Evolutionary conservation across 306 rosid genomes (phyloP).

Genomic region (Fagus sylvatica): DNA sequence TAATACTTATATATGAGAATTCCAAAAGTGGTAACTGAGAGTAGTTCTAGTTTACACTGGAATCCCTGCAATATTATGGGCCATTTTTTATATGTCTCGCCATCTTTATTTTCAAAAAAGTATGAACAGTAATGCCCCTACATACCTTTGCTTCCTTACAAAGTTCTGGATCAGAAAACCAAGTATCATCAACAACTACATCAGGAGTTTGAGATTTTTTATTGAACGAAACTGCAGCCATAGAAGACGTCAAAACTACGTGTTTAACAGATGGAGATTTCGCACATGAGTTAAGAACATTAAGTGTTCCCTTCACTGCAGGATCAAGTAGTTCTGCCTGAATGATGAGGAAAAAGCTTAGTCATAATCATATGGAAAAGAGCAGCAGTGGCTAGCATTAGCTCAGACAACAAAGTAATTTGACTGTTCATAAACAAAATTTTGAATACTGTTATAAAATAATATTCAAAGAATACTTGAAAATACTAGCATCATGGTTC

Average conservation of each 20-base stretch:
- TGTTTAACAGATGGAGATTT: slow-evolving; percentile 45
- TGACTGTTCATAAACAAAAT: neutral
- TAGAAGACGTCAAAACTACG: slow-evolving; percentile 54
- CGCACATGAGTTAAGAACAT: slow-evolving; percentile 44
- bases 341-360: slow-evolving; percentile 1
- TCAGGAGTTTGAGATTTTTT: slow-evolving; percentile 43
- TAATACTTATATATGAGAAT: neutral
- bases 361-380: no score
- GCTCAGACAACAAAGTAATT: neutral
- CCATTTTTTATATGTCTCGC: neutral
- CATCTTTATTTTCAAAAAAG: neutral
- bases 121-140: neutral
- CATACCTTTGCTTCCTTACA: slow-evolving; percentile 45
- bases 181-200: slow-evolving; percentile 49
- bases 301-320: slow-evolving; percentile 62
- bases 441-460: neutral
- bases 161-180: slow-evolving; percentile 45
- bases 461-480: neutral
- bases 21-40: neutral
- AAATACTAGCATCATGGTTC: neutral
- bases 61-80: neutral
- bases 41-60: neutral
- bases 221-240: slow-evolving; percentile 45
- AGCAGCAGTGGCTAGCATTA: neutral
- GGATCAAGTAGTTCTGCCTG: slow-evolving; percentile 59